A percentile compares a stretch with the other conserved stretches of the same genome.
These are phyloP conservation scores for Linum trigynum DNA, from an alignment of 345 rosid genomes.

Conservation along the genomic window DNA sequence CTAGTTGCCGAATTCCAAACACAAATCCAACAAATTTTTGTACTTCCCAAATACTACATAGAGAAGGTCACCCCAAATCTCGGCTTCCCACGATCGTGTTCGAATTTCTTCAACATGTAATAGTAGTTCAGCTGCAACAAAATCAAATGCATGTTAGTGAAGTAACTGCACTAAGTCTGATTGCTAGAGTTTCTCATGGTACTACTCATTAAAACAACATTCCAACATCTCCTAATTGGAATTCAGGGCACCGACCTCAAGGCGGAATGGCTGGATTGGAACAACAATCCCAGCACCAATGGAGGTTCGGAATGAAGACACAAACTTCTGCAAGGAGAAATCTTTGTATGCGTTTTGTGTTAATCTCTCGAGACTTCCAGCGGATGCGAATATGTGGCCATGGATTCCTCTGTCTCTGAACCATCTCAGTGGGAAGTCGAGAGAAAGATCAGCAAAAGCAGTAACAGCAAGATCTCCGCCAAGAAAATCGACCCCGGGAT, in stretches of 20 bases:
- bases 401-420: background rate
- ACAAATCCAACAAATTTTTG: background rate
- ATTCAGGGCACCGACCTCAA: background rate
- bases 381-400: background rate
- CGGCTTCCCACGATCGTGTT: background rate
- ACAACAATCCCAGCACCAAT: background rate
- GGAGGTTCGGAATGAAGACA: background rate
- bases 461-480: slow-evolving; percentile 4
- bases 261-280: background rate
- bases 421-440: slow-evolving; percentile 2
- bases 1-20: background rate
- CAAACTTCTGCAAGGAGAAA: slow-evolving; percentile 1
- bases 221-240: too few relatives aligned
- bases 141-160: background rate
- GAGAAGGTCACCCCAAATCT: background rate
- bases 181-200: too few relatives aligned
- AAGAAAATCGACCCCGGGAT: background rate
- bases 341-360: background rate
- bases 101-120: background rate
- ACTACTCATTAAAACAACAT: too few relatives aligned
- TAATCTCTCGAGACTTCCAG: background rate
- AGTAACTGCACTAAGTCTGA: too few relatives aligned
- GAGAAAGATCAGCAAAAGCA: slow-evolving; percentile 2
- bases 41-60: background rate
- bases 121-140: background rate